Evolutionary conservation across 257 asterid species (phyloP).

Genomic region (Hygrophila difformis): DNA sequence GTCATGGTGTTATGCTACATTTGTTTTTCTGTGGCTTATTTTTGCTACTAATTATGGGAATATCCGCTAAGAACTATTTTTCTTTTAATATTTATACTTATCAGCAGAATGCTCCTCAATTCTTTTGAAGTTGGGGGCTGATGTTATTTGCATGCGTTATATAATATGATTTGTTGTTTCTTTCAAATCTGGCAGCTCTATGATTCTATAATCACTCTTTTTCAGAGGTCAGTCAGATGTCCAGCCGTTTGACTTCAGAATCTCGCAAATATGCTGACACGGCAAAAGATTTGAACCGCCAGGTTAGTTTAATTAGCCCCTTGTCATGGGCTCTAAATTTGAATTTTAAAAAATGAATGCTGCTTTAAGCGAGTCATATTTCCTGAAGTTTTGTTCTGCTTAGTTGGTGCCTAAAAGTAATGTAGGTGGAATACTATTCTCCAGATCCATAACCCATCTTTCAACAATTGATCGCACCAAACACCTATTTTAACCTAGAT

Average conservation of each 20-base stretch:
- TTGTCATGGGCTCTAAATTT: too few species aligned
- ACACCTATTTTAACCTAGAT: neutral
- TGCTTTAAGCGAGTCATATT: neutral
- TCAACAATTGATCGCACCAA: neutral
- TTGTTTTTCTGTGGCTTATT: neutral
- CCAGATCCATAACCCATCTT: neutral
- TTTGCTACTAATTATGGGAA: slow-evolving; percentile 1
- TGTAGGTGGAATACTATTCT: neutral
- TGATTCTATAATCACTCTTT: neutral
- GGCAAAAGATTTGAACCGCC: slow-evolving; percentile 90
- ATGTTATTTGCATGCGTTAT: too few species aligned
- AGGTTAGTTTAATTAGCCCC: slow-evolving; percentile 39
- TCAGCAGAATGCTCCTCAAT: too few species aligned
- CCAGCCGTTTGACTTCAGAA: slow-evolving; percentile 88
- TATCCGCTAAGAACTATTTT: neutral
- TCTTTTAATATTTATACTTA: too few species aligned
- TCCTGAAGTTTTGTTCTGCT: too few species aligned
- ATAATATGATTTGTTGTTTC: too few species aligned
- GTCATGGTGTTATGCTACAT: neutral
- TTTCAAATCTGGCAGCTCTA: too few species aligned
- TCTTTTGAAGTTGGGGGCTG: too few species aligned
- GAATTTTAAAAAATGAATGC: too few species aligned
- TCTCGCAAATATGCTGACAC: slow-evolving; percentile 83
- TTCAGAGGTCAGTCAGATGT: slow-evolving; percentile 84
- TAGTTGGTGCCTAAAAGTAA: neutral